A percentile compares a stretch with the other conserved stretches of the same genome.
These are phyloP conservation scores for Phascolomyces articulosus DNA, from an alignment of 371 early-diverging fungal genomes.

Conservation along the genomic window DNA sequence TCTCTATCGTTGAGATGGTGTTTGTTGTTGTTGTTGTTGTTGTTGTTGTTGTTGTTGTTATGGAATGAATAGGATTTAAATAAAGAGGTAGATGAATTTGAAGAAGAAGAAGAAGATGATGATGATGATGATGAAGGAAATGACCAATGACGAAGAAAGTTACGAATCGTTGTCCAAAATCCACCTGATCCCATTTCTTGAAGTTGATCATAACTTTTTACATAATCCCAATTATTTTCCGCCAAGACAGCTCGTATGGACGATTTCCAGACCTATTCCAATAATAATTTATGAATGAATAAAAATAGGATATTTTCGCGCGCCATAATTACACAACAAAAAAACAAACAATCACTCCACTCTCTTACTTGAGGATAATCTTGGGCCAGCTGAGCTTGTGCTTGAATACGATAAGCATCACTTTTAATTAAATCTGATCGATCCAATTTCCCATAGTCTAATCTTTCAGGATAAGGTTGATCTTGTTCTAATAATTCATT, in stretches of 20 bases:
- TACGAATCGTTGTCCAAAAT: conserved; percentile 41
- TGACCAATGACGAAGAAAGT: conserved; percentile 40
- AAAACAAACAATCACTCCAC: neutral
- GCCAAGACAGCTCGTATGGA: conserved; percentile 60
- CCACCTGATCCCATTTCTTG: conserved; percentile 44
- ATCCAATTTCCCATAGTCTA: conserved; percentile 38
- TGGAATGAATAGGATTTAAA: too few species aligned
- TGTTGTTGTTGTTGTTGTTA: neutral
- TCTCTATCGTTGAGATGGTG: conserved; percentile 12
- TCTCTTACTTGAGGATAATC: conserved; percentile 45
- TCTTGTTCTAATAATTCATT: conserved; percentile 27
- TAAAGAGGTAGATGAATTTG: neutral
- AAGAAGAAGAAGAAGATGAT: too few species aligned
- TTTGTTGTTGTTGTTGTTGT: neutral
- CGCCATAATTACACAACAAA: too few species aligned
- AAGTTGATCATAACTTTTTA: conserved; percentile 41
- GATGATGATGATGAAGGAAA: neutral
- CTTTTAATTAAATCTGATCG: conserved; percentile 36
- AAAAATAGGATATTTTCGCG: too few species aligned
- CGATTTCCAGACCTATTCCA: conserved; percentile 48
- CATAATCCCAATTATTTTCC: conserved; percentile 60
- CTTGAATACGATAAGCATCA: conserved; percentile 40
- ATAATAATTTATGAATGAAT: too few species aligned
- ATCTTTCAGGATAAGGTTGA: conserved; percentile 31
- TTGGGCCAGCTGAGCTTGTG: conserved; percentile 26